Evolutionary conservation across 1,284 basidiomycete species (phyloP).

Genomic region (Rhodofomes roseus): DNA sequence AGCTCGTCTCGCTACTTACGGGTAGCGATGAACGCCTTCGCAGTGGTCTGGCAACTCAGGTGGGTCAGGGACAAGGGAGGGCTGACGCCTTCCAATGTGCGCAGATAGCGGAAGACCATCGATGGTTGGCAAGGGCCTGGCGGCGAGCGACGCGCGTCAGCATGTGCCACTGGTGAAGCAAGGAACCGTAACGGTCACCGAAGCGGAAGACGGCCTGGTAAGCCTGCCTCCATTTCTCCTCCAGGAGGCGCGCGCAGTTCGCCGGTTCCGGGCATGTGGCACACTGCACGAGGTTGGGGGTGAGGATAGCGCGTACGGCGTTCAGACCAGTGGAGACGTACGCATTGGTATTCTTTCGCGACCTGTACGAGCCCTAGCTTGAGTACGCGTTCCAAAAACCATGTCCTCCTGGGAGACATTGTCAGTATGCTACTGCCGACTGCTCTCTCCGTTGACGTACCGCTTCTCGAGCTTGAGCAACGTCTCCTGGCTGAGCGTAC

Average conservation of each 20-base stretch:
- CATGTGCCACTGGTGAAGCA: background rate
- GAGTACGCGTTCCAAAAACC: constrained; percentile 91
- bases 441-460: constrained; percentile 34
- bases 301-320: constrained; percentile 17
- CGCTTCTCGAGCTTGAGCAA: constrained; percentile 85
- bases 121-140: constrained; percentile 80
- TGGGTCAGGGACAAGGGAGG: constrained; percentile 79
- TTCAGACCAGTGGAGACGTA: constrained; percentile 33
- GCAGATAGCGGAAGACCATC: constrained; percentile 85
- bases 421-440: background rate
- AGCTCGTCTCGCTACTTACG: constrained; percentile 43
- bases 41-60: constrained; percentile 82
- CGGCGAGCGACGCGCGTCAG: background rate
- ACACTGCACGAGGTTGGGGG: constrained; percentile 48
- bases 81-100: constrained; percentile 78
- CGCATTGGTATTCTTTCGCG: constrained; percentile 88
- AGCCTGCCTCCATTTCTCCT: constrained; percentile 91
- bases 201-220: constrained; percentile 87
- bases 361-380: constrained; percentile 87
- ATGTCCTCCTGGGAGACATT: constrained; percentile 58
- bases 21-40: constrained; percentile 81
- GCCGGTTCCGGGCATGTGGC: constrained; percentile 78
- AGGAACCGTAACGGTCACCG: constrained; percentile 40
- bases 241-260: constrained; percentile 81
- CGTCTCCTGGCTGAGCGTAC: constrained; percentile 75